These are phyloP conservation scores for Thielaviopsis ethacetica DNA, from an alignment of 2,329 filamentous ascomycete genomes.

Conservation along the genomic window DNA sequence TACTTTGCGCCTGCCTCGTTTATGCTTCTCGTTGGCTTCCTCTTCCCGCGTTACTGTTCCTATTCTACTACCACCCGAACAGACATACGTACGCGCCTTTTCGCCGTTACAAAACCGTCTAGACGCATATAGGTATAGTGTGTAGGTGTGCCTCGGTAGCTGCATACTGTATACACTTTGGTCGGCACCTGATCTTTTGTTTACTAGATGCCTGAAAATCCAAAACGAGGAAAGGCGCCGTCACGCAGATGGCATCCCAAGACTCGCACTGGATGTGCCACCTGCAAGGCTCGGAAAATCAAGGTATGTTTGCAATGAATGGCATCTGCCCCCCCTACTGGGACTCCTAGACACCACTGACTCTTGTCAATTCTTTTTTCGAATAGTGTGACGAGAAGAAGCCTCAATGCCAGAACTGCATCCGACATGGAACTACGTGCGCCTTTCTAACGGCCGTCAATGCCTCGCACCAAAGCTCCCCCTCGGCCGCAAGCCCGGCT, in stretches of 20 bases:
- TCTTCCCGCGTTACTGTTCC: no score
- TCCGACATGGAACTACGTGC: slow-evolving; percentile 15
- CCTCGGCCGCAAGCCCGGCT: slow-evolving; percentile 4
- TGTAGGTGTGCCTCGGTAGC: no score
- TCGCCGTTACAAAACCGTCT: no score
- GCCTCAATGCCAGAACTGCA: slow-evolving; percentile 16
- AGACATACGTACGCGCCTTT: no score
- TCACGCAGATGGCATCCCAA: slow-evolving; percentile 12
- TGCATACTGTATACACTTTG: not conserved
- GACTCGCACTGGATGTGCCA: slow-evolving; percentile 12
- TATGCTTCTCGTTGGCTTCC: no score
- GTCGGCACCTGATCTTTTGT: not conserved
- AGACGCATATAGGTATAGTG: no score
- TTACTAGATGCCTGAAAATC: not conserved
- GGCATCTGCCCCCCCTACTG: no score
- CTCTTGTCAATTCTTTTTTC: not conserved
- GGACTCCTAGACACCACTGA: no score
- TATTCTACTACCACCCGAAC: no score
- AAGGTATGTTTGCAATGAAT: slow-evolving; percentile 9
- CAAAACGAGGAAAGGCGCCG: slow-evolving; percentile 2
- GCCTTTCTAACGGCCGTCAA: slow-evolving; percentile 13
- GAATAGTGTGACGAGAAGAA: slow-evolving; percentile 16
- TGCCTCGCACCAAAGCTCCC: slow-evolving; percentile 10
- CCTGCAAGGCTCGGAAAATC: slow-evolving; percentile 14
- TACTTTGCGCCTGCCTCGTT: no score